Evolutionary conservation across 768 basidiomycete genomes (phyloP).

Genomic region (Leccinum variicolor): DNA sequence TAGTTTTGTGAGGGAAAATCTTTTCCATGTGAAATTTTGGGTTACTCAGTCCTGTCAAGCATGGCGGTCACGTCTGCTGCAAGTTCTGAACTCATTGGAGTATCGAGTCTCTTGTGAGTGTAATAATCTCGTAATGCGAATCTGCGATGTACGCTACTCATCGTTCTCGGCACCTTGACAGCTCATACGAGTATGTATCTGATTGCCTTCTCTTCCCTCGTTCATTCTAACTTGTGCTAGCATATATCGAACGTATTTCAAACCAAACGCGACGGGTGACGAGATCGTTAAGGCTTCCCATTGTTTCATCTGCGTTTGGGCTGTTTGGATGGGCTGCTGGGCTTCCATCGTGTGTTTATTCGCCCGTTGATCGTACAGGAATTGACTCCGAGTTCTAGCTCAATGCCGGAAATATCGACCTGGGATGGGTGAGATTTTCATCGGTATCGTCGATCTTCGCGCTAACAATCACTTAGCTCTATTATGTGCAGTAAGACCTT

Average conservation of each 20-base stretch:
- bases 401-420: conserved; percentile 42
- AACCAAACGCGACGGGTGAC: conserved; percentile 34
- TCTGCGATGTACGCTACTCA: not conserved
- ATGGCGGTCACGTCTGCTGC: conserved; percentile 49
- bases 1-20: conserved; percentile 34
- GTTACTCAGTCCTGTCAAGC: conserved; percentile 9
- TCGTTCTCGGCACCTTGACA: conserved; percentile 8
- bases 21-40: not conserved
- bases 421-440: conserved; percentile 40
- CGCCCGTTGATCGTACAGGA: not conserved
- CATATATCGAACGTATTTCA: conserved; percentile 38
- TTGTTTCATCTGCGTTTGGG: conserved; percentile 41
- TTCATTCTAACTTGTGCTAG: conserved; percentile 10
- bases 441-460: not conserved
- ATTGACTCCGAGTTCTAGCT: conserved; percentile 29
- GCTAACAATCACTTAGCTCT: conserved; percentile 29
- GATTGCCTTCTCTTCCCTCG: not conserved
- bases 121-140: not conserved
- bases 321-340: conserved; percentile 43
- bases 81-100: conserved; percentile 45
- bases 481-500: conserved; percentile 41
- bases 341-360: conserved; percentile 32
- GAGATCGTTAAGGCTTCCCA: conserved; percentile 41
- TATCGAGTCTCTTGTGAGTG: conserved; percentile 41
- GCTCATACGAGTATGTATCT: conserved; percentile 42